phyloP scores from a whole-genome alignment of 345 rosid species.

The Rhodamnia rubescens region DNA sequence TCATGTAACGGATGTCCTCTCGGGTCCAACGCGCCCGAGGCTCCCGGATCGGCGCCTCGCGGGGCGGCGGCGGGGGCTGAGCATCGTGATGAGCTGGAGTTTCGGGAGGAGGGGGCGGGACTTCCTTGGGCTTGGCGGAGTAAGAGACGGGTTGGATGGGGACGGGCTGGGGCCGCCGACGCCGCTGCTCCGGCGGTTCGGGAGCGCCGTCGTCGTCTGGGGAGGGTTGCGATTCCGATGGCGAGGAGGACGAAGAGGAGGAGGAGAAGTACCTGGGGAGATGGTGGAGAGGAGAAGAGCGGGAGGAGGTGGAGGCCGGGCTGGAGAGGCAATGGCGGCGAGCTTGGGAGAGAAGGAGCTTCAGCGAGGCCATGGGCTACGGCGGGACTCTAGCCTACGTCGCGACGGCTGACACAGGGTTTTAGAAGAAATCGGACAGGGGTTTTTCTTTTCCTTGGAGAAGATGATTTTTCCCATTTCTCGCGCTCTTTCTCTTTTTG shows the following conservation, averaged over 20 bases:
- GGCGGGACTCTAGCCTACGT: not conserved
- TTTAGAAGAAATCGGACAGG: not conserved
- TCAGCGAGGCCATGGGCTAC: constrained; percentile 33
- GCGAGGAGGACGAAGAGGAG: constrained; percentile 9
- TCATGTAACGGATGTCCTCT: constrained; percentile 69
- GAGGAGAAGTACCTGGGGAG: constrained; percentile 21
- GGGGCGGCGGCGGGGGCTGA: not conserved
- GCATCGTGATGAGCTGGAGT: constrained; percentile 1
- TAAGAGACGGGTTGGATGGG: constrained; percentile 55
- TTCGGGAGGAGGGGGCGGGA: not conserved
- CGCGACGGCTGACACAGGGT: not conserved
- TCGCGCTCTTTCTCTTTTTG: fast-evolving
- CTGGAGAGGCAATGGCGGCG: constrained; percentile 32
- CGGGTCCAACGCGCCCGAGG: constrained; percentile 31
- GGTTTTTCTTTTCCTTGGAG: not conserved
- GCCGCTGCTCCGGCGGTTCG: not conserved
- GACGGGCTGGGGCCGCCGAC: constrained; percentile 1
- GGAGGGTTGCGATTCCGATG: constrained; percentile 3
- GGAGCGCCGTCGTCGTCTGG: not conserved
- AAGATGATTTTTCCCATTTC: not conserved
- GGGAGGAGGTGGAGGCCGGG: constrained; percentile 2
- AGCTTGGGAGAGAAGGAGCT: constrained; percentile 42
- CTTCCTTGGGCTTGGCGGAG: constrained; percentile 38
- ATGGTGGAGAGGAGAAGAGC: constrained; percentile 14
- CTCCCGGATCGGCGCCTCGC: not conserved